Evolutionary conservation across 768 basidiomycete genomes (phyloP).

Genomic region (Leccinum broughii): DNA sequence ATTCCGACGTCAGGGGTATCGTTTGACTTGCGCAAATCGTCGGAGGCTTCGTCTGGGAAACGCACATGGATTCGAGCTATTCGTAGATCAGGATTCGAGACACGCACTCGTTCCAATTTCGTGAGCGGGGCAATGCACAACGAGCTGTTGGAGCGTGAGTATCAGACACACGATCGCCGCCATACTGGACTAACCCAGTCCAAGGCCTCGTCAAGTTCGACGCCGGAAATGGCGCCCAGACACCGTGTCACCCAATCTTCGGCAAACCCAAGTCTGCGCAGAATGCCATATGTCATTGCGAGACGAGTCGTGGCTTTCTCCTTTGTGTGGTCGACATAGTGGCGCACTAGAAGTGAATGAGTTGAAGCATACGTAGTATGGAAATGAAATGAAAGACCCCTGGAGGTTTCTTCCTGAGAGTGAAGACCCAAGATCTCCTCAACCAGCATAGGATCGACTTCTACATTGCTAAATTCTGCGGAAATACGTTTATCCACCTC

Average conservation of each 20-base stretch:
- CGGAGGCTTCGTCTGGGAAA: slow-evolving; percentile 15
- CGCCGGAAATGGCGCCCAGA: slow-evolving; percentile 56
- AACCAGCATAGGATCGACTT: slow-evolving; percentile 58
- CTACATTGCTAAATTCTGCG: slow-evolving; percentile 58
- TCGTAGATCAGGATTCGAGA: not conserved
- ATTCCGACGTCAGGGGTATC: slow-evolving; percentile 6
- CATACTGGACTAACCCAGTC: slow-evolving; percentile 71
- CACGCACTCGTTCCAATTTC: slow-evolving; percentile 47
- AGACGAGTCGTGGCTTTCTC: slow-evolving; percentile 73
- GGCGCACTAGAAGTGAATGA: slow-evolving; percentile 12
- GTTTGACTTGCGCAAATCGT: slow-evolving; percentile 10
- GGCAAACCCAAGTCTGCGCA: slow-evolving; percentile 75
- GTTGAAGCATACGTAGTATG: not conserved
- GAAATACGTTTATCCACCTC: slow-evolving; percentile 81
- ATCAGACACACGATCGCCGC: not conserved
- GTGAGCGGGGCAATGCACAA: slow-evolving; percentile 59
- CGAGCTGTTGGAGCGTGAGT: slow-evolving; percentile 49
- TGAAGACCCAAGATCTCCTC: slow-evolving; percentile 61
- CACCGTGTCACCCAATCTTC: slow-evolving; percentile 73
- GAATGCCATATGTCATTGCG: slow-evolving; percentile 77
- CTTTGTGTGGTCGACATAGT: slow-evolving; percentile 50
- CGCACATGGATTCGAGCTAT: slow-evolving; percentile 2
- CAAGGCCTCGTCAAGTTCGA: slow-evolving; percentile 85
- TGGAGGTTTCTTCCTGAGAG: slow-evolving; percentile 36
- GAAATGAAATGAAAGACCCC: slow-evolving; percentile 20